Evolutionary conservation across 176 grass and related monocot species (phyloP).

Genomic region (Phragmites australis): DNA sequence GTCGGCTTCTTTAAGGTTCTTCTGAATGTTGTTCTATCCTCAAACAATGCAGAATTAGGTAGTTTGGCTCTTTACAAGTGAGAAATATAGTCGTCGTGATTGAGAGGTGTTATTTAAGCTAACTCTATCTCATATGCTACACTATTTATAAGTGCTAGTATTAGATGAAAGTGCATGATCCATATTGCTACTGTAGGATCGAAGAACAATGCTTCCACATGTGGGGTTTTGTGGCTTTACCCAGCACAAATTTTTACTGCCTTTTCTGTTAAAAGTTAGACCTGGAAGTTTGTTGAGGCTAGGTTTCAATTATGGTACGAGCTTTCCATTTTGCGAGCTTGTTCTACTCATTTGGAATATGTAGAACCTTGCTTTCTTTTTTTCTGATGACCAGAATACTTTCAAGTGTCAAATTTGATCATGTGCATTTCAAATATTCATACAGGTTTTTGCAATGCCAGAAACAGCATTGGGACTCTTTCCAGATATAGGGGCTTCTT

Average conservation of each 20-base stretch:
- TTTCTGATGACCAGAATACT: neutral
- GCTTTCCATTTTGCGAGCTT: constrained; percentile 3
- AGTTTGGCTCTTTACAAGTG: neutral
- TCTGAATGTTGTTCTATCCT: neutral
- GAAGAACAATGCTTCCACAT: neutral
- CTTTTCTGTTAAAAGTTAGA: neutral
- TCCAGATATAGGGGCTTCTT: constrained; percentile 95
- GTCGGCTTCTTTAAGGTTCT: constrained; percentile 20
- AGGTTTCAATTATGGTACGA: neutral
- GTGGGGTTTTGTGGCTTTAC: neutral
- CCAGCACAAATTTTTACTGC: constrained; percentile 4
- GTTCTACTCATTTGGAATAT: constrained; percentile 13
- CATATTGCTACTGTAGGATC: neutral
- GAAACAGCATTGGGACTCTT: constrained; percentile 88
- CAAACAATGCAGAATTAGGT: neutral
- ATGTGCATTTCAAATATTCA: constrained; percentile 29
- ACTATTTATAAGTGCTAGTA: constrained; percentile 6
- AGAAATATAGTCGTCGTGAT: neutral
- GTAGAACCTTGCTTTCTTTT: neutral
- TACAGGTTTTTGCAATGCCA: constrained; percentile 97
- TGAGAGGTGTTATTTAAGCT: constrained; percentile 10
- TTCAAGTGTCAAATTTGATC: neutral
- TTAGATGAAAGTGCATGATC: constrained; percentile 8
- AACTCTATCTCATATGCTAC: neutral
- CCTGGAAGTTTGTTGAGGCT: neutral